A percentile compares a stretch with the other conserved stretches of the same genome.
Evolutionary conservation across 2,329 filamentous ascomycete genomes (phyloP).

Genomic region (Chrysoporthe austroafricana): DNA sequence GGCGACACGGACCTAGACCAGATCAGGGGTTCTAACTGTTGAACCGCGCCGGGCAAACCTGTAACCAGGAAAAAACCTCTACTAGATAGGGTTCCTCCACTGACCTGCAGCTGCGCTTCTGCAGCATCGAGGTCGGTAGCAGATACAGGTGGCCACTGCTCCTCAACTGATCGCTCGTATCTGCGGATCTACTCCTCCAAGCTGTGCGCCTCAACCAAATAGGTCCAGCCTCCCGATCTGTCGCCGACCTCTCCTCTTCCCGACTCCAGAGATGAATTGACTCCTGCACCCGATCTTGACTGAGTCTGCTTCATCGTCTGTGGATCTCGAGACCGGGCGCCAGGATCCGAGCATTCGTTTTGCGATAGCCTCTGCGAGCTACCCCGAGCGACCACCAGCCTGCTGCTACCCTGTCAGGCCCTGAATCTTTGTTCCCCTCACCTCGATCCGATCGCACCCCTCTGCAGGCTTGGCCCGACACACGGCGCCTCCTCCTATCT

Average conservation of each 20-base stretch:
- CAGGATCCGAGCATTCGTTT: conserved; percentile 4
- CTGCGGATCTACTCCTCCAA: conserved; percentile 1
- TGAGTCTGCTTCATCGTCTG: conserved; percentile 1
- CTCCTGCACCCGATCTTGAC: background rate
- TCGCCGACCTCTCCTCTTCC: conserved; percentile 8
- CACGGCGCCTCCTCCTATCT: conserved; percentile 11
- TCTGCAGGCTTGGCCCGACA: conserved; percentile 10
- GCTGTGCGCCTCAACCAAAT: background rate
- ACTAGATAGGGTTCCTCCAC: conserved; percentile 7
- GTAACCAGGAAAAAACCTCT: conserved; percentile 13
- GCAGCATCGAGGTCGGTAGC: conserved; percentile 6
- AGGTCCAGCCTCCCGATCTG: conserved; percentile 13
- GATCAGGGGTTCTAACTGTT: conserved; percentile 12
- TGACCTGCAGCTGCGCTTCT: conserved; percentile 11
- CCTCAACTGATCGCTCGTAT: conserved; percentile 9
- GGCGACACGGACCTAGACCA: conserved; percentile 11
- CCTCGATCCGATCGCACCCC: conserved; percentile 9
- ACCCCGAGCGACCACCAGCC: background rate
- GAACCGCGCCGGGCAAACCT: background rate
- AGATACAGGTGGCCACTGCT: conserved; percentile 15
- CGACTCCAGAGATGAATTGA: conserved; percentile 13
- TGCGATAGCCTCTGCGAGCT: conserved; percentile 8
- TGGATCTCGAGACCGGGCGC: conserved; percentile 1
- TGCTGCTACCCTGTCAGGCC: background rate
- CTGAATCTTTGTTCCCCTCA: conserved; percentile 1